A percentile compares a stretch with the other conserved stretches of the same genome.
These are phyloP conservation scores for Corchorus olitorius DNA, from an alignment of 345 rosid genomes.

Conservation along the genomic window DNA sequence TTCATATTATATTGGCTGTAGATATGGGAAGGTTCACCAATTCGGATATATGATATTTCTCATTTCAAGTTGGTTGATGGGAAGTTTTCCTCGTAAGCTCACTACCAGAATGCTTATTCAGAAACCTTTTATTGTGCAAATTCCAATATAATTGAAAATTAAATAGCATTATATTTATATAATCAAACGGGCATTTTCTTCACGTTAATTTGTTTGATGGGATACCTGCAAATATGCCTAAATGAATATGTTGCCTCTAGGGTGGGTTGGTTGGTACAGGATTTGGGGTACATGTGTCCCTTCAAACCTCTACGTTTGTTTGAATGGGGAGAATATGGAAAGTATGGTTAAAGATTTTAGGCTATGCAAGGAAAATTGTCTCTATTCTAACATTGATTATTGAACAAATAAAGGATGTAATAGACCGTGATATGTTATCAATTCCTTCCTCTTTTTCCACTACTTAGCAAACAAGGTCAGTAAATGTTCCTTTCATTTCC, in stretches of 20 bases:
- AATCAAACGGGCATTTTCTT: neutral
- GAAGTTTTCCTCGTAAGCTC: constrained; percentile 96
- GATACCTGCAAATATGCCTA: neutral
- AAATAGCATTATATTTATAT: neutral
- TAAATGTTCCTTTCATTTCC: neutral
- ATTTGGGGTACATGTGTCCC: no score
- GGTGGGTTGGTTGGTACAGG: no score
- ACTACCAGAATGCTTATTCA: neutral
- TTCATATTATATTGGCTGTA: constrained; percentile 33
- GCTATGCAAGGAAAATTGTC: no score
- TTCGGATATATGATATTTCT: constrained; percentile 83
- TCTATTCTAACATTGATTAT: no score
- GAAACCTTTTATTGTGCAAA: neutral
- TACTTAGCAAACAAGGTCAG: neutral
- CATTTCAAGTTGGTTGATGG: constrained; percentile 98
- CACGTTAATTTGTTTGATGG: constrained; percentile 1
- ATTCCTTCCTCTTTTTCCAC: neutral
- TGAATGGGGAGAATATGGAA: no score
- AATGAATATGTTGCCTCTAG: neutral
- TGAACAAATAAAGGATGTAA: no score
- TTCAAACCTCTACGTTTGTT: no score
- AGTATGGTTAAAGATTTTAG: no score
- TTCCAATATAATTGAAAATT: neutral
- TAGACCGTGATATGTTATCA: no score
- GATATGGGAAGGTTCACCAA: constrained; percentile 99